Base-by-base conservation (phyloP, 2,329 filamentous ascomycete genomes). In the Blastomyces parvus region DNA sequence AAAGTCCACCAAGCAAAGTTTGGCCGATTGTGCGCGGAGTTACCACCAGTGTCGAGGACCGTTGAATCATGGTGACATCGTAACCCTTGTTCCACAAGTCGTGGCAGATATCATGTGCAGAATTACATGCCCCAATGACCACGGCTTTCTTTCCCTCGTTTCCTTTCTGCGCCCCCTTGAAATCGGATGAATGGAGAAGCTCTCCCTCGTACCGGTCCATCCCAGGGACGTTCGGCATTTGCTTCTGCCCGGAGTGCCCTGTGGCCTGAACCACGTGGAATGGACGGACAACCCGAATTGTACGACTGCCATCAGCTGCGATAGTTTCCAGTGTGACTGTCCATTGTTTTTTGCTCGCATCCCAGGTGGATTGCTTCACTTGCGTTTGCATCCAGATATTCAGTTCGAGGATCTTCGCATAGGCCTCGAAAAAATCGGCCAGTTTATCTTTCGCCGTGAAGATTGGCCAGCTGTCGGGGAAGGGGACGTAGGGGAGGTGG, bases 41-140 rank as follows among this genome's bases (percentile, higher is more conserved):
- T 30, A 83, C 74, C 11, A 83, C 79, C 68, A 80, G 83, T 2
- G 81, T 84, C 1, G 76, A 77, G 11, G 74, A 74, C 9, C 82
- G 79, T 70, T 85, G 82, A 1, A 85, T 67, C 77, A 85, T 81
- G 3, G 81, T 82, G 1, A 83, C 80, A 25, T 77, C 70, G 8
- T 79, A 78, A 0, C 81, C 81, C 38, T 79, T 76, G 59, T 81
- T 76, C 58, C 76, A 75, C 65, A 76, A 82, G 67, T 82, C 78
- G 66, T 82, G 78, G 0, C 80, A 79, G 56, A 82, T 80, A 60
- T 82, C 80, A 62, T 82, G 80, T 0, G 76, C 79, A 63, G 77
- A 79, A 63, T 80, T 82, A 19, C 80, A 78, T 0, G 78, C 77
- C 3, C 81, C 81, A 5, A 83, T 74, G 3, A 83, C 76, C 2